Evolutionary conservation across 169 alveolate genomes (phyloP).

Genomic region (Eimeria tenella): DNA sequence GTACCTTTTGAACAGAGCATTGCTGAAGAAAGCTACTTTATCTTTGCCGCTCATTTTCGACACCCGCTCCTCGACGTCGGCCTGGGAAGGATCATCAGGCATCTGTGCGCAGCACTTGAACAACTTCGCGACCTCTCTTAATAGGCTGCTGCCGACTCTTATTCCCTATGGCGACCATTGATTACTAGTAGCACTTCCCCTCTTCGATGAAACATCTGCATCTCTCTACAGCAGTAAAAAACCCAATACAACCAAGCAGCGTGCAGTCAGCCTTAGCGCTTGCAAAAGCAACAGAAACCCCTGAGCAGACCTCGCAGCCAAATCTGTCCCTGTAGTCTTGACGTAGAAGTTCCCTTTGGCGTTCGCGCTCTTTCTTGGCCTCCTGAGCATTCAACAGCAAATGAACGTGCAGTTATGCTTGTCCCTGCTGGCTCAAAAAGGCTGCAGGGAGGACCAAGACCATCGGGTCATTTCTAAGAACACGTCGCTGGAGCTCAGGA

Average conservation of each 20-base stretch:
- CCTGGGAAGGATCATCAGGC: conserved; percentile 75
- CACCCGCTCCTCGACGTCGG: conserved; percentile 63
- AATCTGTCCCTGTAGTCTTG: conserved; percentile 84
- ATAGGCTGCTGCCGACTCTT: neutral
- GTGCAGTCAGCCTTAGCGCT: too few relatives aligned
- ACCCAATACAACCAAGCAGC: neutral
- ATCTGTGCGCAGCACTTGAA: conserved; percentile 61
- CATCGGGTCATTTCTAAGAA: too few relatives aligned
- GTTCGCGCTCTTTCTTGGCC: conserved; percentile 83
- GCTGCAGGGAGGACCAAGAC: too few relatives aligned
- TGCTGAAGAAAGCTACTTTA: conserved; percentile 84
- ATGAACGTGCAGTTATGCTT: neutral
- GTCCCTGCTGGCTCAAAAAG: too few relatives aligned
- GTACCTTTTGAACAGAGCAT: conserved; percentile 79
- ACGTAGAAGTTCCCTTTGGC: conserved; percentile 82
- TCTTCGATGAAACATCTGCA: neutral
- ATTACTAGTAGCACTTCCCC: neutral
- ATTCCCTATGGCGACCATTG: neutral
- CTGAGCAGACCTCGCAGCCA: conserved; percentile 80
- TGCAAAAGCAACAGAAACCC: neutral
- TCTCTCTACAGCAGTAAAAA: neutral
- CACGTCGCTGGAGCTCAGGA: too few relatives aligned
- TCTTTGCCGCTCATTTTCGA: conserved; percentile 79
- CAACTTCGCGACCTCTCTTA: neutral
- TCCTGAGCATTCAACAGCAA: conserved; percentile 12